A percentile compares a stretch with the other conserved stretches of the same genome.
phyloP scores from a whole-genome alignment of 805 yeast genomes.

The Starmerella sp. region DNA sequence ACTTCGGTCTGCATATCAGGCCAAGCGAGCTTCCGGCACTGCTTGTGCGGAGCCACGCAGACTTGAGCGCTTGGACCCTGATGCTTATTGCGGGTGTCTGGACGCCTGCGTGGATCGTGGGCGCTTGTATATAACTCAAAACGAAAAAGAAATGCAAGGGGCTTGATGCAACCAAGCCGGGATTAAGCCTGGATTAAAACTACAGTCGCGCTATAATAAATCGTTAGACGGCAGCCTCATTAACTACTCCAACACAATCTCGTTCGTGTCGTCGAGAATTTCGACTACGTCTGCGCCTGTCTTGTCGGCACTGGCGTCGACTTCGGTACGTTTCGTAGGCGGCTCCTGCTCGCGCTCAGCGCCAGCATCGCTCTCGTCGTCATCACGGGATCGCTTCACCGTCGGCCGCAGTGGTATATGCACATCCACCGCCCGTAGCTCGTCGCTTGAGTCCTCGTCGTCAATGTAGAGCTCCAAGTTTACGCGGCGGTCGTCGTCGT shows the following conservation, averaged over 20 bases:
- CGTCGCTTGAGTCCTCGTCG: constrained; percentile 17
- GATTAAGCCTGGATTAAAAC: too few species aligned
- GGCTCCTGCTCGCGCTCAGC: not conserved
- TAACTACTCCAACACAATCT: constrained; percentile 1
- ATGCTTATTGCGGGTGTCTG: constrained; percentile 59
- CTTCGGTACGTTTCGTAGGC: not conserved
- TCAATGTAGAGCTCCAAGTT: constrained; percentile 30
- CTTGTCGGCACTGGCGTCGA: not conserved
- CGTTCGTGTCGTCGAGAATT: not conserved
- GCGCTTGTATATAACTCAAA: not conserved
- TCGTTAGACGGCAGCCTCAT: not conserved
- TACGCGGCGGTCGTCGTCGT: constrained; percentile 71
- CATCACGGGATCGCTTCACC: constrained; percentile 19
- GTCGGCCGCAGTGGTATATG: constrained; percentile 19
- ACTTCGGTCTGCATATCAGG: constrained; percentile 25
- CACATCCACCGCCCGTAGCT: constrained; percentile 23
- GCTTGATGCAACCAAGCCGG: too few species aligned
- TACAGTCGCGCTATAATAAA: not conserved
- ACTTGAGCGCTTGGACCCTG: constrained; percentile 80
- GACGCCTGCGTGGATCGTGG: constrained; percentile 67
- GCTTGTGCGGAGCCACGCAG: constrained; percentile 52
- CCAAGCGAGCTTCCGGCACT: constrained; percentile 38
- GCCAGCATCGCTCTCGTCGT: constrained; percentile 2
- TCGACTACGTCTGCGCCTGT: constrained; percentile 2
- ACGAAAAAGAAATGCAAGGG: not conserved